A percentile compares a stretch with the other conserved stretches of the same genome.
phyloP scores from a whole-genome alignment of 345 rosid genomes.

The Viola odorata region DNA sequence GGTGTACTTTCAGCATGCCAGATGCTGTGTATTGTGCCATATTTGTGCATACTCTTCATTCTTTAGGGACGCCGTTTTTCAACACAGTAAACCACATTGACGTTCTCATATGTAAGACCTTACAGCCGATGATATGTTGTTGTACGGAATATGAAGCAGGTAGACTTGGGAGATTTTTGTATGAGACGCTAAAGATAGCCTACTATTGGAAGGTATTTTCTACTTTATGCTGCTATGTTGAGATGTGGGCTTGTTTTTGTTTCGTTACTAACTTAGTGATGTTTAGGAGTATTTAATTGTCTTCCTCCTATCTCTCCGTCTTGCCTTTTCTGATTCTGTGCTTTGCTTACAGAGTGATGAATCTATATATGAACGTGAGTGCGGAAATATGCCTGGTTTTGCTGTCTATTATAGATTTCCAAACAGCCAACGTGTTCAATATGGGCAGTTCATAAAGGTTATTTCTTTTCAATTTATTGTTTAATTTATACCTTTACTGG shows the following conservation, averaged over 20 bases:
- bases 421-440: slow-evolving; percentile 94
- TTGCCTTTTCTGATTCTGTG: slow-evolving; percentile 1
- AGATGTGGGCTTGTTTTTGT: not conserved
- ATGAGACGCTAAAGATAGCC: slow-evolving; percentile 92
- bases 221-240: not conserved
- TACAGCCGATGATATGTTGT: slow-evolving; percentile 99
- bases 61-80: slow-evolving; percentile 95
- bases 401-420: slow-evolving; percentile 97
- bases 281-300: not conserved
- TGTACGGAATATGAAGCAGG: slow-evolving; percentile 99
- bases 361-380: slow-evolving; percentile 87
- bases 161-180: slow-evolving; percentile 88
- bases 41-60: slow-evolving; percentile 97
- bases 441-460: slow-evolving; percentile 98
- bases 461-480: slow-evolving; percentile 16
- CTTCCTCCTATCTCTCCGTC: slow-evolving; percentile 6
- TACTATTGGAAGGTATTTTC: slow-evolving; percentile 85
- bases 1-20: slow-evolving; percentile 99
- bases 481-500: slow-evolving; percentile 3
- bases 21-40: slow-evolving; percentile 98
- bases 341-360: slow-evolving; percentile 70
- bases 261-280: not conserved
- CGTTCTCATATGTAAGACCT: slow-evolving; percentile 88
- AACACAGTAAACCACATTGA: slow-evolving; percentile 99
- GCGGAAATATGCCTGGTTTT: slow-evolving; percentile 99